phyloP scores from a whole-genome alignment of 164 flowering plant genomes.

The Annona squamosa region DNA sequence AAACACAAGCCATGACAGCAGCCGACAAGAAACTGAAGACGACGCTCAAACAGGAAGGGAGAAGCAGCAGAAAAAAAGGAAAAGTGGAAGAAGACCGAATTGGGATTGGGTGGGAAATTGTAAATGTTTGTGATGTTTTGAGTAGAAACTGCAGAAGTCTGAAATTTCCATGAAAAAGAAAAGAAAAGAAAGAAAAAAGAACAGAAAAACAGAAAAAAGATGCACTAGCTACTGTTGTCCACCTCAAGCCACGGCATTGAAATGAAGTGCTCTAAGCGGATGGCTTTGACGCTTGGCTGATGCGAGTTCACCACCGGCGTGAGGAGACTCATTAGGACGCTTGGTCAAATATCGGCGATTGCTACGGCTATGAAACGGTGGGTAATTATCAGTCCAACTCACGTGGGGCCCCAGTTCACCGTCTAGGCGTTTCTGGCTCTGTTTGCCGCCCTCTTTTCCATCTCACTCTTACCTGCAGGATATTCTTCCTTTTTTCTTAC shows the following conservation, averaged over 20 bases:
- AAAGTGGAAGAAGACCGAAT: slow-evolving; percentile 2
- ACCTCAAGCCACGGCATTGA: background rate
- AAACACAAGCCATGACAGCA: background rate
- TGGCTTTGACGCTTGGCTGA: background rate
- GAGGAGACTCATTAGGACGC: too few relatives aligned
- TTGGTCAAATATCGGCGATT: too few relatives aligned
- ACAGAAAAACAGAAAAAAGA: too few relatives aligned
- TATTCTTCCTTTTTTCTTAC: too few relatives aligned
- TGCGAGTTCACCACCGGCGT: background rate
- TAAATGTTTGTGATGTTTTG: background rate
- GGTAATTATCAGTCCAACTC: background rate
- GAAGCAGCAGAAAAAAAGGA: background rate
- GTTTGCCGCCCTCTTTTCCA: too few relatives aligned
- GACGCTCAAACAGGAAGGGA: background rate
- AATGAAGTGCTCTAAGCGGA: background rate
- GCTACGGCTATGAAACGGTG: too few relatives aligned
- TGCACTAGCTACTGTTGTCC: slow-evolving; percentile 1
- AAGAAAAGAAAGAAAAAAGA: too few relatives aligned
- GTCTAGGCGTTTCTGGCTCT: background rate
- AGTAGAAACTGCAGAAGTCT: background rate
- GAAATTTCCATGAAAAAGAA: background rate
- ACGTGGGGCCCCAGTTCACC: background rate
- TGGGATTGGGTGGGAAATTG: background rate
- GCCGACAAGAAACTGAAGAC: background rate
- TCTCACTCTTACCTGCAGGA: too few relatives aligned